Conservation (phyloP, 345 rosid genomes). For the Boechera stricta region DNA sequence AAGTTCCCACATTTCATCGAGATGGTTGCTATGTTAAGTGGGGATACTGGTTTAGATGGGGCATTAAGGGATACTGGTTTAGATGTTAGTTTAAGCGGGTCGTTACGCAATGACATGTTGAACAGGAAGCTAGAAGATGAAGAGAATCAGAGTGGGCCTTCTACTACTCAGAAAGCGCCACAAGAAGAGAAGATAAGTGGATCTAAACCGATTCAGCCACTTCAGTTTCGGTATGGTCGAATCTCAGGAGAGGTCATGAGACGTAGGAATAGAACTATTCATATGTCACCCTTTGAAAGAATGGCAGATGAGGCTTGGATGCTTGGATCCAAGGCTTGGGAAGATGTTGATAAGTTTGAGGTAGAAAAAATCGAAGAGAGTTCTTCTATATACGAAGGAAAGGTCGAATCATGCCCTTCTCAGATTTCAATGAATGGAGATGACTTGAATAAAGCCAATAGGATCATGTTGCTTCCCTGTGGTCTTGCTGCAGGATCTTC, state of each 20-base stretch:
- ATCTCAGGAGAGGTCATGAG: conserved; percentile 78
- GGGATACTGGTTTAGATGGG: conserved; percentile 64
- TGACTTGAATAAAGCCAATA: conserved; percentile 65
- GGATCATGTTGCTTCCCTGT: conserved; percentile 89
- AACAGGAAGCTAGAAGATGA: conserved; percentile 74
- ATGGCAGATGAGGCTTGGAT: conserved; percentile 97
- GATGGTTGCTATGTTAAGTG: conserved; percentile 69
- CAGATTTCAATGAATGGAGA: conserved; percentile 80
- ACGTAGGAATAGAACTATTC: conserved; percentile 68
- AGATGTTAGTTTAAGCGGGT: conserved; percentile 65
- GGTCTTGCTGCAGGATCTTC: conserved; percentile 97
- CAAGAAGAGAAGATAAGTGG: conserved; percentile 49
- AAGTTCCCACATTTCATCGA: conserved; percentile 86
- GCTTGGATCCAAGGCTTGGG: conserved; percentile 91
- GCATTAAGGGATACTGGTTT: conserved; percentile 43
- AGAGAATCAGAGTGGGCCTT: conserved; percentile 54
- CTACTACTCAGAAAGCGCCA: conserved; percentile 60
- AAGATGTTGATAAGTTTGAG: conserved; percentile 67
- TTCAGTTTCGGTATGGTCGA: conserved; percentile 69
- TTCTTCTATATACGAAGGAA: conserved; percentile 49
- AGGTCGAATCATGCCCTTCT: conserved; percentile 73
- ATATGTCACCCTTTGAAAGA: conserved; percentile 68
- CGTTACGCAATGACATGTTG: conserved; percentile 71
- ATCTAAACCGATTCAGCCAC: conserved; percentile 56
- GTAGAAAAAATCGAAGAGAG: conserved; percentile 49